Percentiles rank a stretch among this genome's conserved stretches.
phyloP scores from a whole-genome alignment of 163 green algal genomes.

The Scenedesmus sp. region DNA sequence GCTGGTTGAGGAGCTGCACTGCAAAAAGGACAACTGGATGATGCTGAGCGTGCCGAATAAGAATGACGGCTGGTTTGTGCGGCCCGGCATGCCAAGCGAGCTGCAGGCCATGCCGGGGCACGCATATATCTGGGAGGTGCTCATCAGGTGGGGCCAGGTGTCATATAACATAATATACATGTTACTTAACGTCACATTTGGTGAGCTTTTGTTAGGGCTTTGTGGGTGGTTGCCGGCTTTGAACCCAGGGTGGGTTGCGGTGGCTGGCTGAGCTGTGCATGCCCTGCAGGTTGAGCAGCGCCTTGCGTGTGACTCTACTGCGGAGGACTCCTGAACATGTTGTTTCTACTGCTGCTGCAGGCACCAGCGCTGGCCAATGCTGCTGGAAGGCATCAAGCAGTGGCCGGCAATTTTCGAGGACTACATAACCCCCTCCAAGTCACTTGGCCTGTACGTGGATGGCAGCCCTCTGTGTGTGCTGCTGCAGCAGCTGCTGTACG shows the following conservation, averaged over 20 bases:
- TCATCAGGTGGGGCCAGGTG: slow-evolving; percentile 19
- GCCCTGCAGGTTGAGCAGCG: neutral
- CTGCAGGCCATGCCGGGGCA: slow-evolving; percentile 1
- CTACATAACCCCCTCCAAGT: neutral
- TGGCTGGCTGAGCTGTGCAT: too few species aligned
- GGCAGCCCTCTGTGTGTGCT: neutral
- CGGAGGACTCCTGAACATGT: neutral
- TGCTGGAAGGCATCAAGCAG: slow-evolving; percentile 18
- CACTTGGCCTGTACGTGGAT: neutral
- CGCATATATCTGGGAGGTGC: neutral
- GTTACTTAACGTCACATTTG: neutral
- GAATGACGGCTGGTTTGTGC: neutral
- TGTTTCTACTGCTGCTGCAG: slow-evolving; percentile 21
- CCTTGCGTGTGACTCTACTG: neutral
- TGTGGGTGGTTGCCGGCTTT: neutral
- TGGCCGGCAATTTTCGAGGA: neutral
- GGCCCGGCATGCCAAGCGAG: neutral
- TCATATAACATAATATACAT: too few species aligned
- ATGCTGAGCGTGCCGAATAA: neutral
- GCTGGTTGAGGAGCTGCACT: neutral
- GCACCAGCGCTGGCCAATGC: slow-evolving; percentile 35
- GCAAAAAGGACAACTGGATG: neutral
- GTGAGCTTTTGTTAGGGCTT: neutral
- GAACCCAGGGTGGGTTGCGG: too few species aligned
- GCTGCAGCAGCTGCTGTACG: slow-evolving; percentile 40